Conservation (phyloP, 306 rosid species). For the Quercus mongolica region DNA sequence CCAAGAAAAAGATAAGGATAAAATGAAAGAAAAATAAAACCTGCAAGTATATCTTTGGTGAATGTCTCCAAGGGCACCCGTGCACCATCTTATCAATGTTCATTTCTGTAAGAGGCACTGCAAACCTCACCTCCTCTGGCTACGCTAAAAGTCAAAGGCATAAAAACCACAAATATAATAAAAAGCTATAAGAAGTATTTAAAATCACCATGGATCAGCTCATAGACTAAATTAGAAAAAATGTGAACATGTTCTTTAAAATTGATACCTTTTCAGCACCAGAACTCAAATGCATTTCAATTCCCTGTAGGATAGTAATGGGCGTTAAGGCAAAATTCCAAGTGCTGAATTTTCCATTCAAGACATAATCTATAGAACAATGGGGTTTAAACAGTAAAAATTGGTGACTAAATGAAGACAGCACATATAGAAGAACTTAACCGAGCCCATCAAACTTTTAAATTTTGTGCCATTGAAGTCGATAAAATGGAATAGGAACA, state of each 20-base stretch:
- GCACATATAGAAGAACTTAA: background rate
- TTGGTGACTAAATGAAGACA: background rate
- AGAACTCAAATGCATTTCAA: constrained; percentile 80
- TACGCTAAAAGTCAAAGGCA: constrained; percentile 78
- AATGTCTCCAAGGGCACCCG: constrained; percentile 77
- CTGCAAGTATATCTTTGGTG: constrained; percentile 86
- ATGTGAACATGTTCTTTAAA: constrained; percentile 17
- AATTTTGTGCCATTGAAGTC: constrained; percentile 6
- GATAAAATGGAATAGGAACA: constrained; percentile 4
- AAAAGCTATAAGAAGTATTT: constrained; percentile 35
- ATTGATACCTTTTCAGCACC: constrained; percentile 69
- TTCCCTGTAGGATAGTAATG: constrained; percentile 59
- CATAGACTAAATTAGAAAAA: constrained; percentile 18
- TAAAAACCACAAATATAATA: constrained; percentile 43
- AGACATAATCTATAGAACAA: background rate
- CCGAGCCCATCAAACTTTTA: background rate
- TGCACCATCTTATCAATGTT: constrained; percentile 85
- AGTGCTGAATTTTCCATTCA: background rate
- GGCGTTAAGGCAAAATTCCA: constrained; percentile 10
- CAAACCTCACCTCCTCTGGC: constrained; percentile 90
- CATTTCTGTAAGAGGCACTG: constrained; percentile 84
- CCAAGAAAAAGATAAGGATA: background rate
- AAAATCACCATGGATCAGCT: background rate
- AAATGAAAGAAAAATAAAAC: constrained; percentile 35
- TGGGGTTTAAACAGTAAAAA: background rate